A percentile compares a stretch with the other conserved stretches of the same genome.
Conservation (phyloP, 768 basidiomycete genomes). For the Tricholoma sp. region DNA sequence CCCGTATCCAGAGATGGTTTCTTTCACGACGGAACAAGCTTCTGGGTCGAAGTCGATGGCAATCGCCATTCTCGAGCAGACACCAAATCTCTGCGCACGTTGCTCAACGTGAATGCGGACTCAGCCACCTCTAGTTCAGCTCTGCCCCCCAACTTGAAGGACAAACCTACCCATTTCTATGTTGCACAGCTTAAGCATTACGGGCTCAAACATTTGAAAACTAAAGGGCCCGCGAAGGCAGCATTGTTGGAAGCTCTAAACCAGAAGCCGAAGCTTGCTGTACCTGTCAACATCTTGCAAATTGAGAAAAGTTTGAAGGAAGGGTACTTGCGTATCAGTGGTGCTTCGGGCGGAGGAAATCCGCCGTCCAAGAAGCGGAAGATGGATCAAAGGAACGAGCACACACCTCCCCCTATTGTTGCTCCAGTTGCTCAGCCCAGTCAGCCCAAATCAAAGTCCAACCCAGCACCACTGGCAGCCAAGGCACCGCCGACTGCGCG, state of each 20-base stretch:
- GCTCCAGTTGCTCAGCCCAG: background rate
- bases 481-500: background rate
- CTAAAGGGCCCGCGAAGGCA: background rate
- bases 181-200: background rate
- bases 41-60: background rate
- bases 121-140: background rate
- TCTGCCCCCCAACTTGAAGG: background rate
- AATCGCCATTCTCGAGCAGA: background rate
- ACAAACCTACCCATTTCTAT: background rate
- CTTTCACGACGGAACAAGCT: background rate
- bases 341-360: background rate
- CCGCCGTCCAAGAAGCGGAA: background rate
- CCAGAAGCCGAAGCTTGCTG: background rate
- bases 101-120: background rate
- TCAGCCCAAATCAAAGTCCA: background rate
- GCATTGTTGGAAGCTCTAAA: background rate
- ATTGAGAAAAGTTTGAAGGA: background rate
- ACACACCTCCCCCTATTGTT: background rate
- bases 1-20: background rate
- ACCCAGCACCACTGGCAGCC: background rate
- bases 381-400: background rate
- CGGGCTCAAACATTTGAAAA: background rate
- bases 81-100: background rate
- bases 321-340: background rate
- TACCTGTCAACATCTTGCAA: background rate